phyloP scores from a whole-genome alignment of 805 yeast genomes.

The Candida namnaoensis region DNA sequence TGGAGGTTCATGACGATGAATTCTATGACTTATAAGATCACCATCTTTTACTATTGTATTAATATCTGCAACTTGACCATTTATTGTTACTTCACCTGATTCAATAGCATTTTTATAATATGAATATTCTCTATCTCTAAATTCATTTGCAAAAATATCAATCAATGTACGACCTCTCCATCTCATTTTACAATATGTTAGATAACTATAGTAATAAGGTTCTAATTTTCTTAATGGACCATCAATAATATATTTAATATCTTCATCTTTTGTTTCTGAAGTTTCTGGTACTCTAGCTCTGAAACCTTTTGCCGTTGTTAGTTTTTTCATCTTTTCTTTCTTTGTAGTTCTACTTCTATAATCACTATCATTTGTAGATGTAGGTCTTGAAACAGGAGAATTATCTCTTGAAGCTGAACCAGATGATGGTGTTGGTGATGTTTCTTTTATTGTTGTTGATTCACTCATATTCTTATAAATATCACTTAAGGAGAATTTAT shows the following conservation, averaged over 20 bases:
- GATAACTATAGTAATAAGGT: slow-evolving; percentile 84
- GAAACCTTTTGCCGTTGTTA: not conserved
- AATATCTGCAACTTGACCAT: slow-evolving; percentile 50
- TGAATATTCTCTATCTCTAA: slow-evolving; percentile 64
- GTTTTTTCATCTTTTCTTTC: no score
- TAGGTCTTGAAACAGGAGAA: no score
- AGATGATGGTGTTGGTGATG: no score
- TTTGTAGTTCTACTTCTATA: no score
- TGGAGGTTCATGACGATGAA: slow-evolving; percentile 83
- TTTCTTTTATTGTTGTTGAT: no score
- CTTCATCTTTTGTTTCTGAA: slow-evolving; percentile 29
- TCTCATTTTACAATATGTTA: slow-evolving; percentile 84
- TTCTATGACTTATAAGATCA: slow-evolving; percentile 62
- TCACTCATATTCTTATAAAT: no score
- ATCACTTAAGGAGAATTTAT: no score
- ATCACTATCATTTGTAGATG: no score
- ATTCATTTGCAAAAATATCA: slow-evolving; percentile 79
- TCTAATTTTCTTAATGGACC: slow-evolving; percentile 62
- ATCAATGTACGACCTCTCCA: slow-evolving; percentile 82
- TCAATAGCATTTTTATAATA: slow-evolving; percentile 51
- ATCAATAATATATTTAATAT: slow-evolving; percentile 45
- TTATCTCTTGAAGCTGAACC: no score
- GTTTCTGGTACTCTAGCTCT: not conserved
- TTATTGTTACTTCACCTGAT: slow-evolving; percentile 69
- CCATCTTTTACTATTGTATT: slow-evolving; percentile 73